Conservation (phyloP, 2,329 filamentous ascomycete species). For the Coniosporium uncinatum region DNA sequence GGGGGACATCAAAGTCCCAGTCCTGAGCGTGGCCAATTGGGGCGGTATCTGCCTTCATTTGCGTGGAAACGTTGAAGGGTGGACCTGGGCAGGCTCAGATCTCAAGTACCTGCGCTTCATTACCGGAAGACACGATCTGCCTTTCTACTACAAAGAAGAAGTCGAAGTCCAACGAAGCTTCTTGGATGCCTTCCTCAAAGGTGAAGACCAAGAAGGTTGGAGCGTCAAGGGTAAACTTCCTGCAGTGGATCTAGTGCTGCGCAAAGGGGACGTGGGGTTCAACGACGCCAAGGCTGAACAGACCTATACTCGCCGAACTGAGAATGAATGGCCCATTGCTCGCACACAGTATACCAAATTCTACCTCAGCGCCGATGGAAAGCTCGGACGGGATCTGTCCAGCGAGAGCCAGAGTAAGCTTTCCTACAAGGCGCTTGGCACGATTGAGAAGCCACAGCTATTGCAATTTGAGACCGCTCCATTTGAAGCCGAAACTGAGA, state of each 20-base stretch:
- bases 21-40: conserved; percentile 66
- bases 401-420: conserved; percentile 38
- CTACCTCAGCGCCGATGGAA: conserved; percentile 32
- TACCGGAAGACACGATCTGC: conserved; percentile 64
- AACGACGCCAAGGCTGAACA: conserved; percentile 58
- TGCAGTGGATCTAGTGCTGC: conserved; percentile 53
- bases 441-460: conserved; percentile 43
- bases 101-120: conserved; percentile 67
- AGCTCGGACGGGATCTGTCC: not conserved
- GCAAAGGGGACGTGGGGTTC: conserved; percentile 62
- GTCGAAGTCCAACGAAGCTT: conserved; percentile 64
- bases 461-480: conserved; percentile 52
- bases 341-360: conserved; percentile 58
- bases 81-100: conserved; percentile 54
- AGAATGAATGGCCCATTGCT: conserved; percentile 62
- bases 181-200: conserved; percentile 66
- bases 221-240: conserved; percentile 49
- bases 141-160: conserved; percentile 66
- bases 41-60: conserved; percentile 65
- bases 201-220: conserved; percentile 58
- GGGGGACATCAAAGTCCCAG: conserved; percentile 59
- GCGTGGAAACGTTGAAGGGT: conserved; percentile 64
- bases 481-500: conserved; percentile 59
- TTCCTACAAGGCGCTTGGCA: conserved; percentile 55
- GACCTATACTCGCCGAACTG: conserved; percentile 46